Base-by-base conservation (phyloP, 163 green algal species). In the Scenedesmus sp. region DNA sequence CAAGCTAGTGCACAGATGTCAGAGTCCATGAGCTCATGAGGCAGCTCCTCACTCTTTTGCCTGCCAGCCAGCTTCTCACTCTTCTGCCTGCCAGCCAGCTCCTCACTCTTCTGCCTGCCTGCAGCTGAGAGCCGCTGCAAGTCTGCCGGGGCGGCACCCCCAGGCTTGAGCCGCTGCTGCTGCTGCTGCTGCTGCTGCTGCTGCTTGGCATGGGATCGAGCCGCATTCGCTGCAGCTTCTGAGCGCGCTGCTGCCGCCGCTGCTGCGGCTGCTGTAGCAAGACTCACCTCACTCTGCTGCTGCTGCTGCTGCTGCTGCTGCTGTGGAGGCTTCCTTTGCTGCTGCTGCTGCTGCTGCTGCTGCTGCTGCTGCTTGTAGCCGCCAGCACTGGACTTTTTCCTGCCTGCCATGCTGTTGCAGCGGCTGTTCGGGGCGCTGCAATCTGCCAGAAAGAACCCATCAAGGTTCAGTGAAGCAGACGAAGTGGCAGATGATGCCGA, bases 311-410 rank as follows among this genome's bases (percentile, higher is more conserved):
- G 2, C 46, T 54, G n/a, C 83, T 77, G 9, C 57, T 88, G 56
- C 57, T 74, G 83, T n/a, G 57, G 82, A 56, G 70, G 82, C 82
- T 73, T 23, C 55, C 52, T 23, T 15, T 66, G 8, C 52, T 85
- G 79, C 46, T 85, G 79, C 79, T 85, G 79, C 79, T 85, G 79
- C 79, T 85, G 79, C 12, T 85, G 26, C 34, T 86, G 52, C 55
- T 70, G 54, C 82, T 87, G 82, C 82, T 87, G 82, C 82, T 70
- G 20, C 54, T 20, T 52, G 82, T 15, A 70, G 16, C 82, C 59
- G 82, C 82, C 82, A 23, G 82, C 54, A 55, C 82, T 87, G 15
- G 12, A 66, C 82, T 73, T 64, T 16, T 87, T 87, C 9, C 23
- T 6, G 20, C 57, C 54, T 87, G 70, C 23, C 70, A 79, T 79